Percentiles rank a stretch among this genome's conserved stretches.
These are phyloP conservation scores for Schizochytrium sp. DNA, from an alignment of 108 stramenopile species.

Conservation along the genomic window DNA sequence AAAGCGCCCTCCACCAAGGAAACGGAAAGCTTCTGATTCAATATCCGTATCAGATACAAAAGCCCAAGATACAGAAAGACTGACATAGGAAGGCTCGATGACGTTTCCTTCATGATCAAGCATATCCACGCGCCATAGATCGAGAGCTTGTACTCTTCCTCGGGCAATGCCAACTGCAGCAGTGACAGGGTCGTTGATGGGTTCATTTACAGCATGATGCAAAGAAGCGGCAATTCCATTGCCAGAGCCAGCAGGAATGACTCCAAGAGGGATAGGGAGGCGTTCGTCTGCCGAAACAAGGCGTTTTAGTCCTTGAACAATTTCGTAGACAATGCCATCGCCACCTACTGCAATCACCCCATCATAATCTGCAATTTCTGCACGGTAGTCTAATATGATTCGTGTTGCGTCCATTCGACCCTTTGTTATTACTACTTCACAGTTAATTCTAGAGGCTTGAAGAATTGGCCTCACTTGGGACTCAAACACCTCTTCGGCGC, in stretches of 20 bases:
- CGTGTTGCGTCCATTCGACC: slow-evolving; percentile 27
- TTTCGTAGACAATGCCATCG: slow-evolving; percentile 43
- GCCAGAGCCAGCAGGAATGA: slow-evolving; percentile 7
- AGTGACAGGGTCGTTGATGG: not conserved
- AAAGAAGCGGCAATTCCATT: slow-evolving; percentile 23
- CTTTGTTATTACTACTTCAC: slow-evolving; percentile 18
- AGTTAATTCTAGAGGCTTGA: not conserved
- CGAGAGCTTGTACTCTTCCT: not conserved
- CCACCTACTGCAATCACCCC: slow-evolving; percentile 50
- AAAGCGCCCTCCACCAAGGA: slow-evolving; percentile 25
- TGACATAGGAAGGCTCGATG: not conserved
- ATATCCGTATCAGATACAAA: slow-evolving; percentile 43
- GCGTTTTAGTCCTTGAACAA: not conserved
- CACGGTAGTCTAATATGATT: not conserved
- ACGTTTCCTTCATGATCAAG: not conserved
- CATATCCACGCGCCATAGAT: not conserved
- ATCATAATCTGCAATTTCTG: not conserved
- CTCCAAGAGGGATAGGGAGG: not conserved
- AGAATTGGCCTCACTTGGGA: slow-evolving; percentile 3
- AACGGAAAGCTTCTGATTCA: slow-evolving; percentile 1
- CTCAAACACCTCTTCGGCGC: not conserved
- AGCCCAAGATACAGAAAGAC: slow-evolving; percentile 18
- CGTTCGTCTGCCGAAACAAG: not conserved
- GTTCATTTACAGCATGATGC: slow-evolving; percentile 22
- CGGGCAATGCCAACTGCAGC: slow-evolving; percentile 31